Base-by-base conservation (phyloP, 208 protist genomes). In the Acanthamoeba divionensis region DNA sequence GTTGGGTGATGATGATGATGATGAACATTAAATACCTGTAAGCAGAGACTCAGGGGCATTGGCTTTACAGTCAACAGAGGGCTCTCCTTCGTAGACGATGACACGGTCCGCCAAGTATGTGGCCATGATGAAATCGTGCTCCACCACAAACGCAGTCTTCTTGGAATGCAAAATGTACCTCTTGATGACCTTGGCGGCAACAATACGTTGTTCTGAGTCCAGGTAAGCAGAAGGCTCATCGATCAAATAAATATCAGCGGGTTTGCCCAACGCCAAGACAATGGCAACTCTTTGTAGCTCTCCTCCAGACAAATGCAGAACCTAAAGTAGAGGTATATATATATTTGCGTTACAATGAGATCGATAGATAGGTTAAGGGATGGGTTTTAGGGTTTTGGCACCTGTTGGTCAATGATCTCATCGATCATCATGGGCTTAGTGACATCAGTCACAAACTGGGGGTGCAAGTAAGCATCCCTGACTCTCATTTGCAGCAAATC, bases 101-200 rank as follows among this genome's bases (percentile, higher is more conserved):
- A 99, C 99, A 75, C 97, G 95, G 93, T 99, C 98, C 24, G 99
- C 99, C 38, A 99, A 95, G 94, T 99, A 99, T 0, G 98, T 99
- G 69, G 98, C 98, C 98, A 99, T 99, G 93, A 99, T 99, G 94
- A 99, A 99, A 94, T 99, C 99, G 96, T 99, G 99, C 95, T 99
- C 99, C 44, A 99, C 99, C 91, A 99, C 96, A 95, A 99, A 99
- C 15, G 98, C 98, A 79, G 98, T 99, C 92, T 99, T 98, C 95
- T 99, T 99, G 65, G 97, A 95, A 95, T 99, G 98, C 45, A 99
- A 95, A 90, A 99, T 99, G 94, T 55, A 86, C 10, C 97, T 95
- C 96, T 99, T 98, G 90, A 99, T 98, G 29, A 99, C 98, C 90
- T 99, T 99, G 9, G 98, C 95, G 62, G 98, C 97, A 90, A 99